Conservation (phyloP, 371 early-diverging fungal genomes). For the Actinomucor elegans region DNA sequence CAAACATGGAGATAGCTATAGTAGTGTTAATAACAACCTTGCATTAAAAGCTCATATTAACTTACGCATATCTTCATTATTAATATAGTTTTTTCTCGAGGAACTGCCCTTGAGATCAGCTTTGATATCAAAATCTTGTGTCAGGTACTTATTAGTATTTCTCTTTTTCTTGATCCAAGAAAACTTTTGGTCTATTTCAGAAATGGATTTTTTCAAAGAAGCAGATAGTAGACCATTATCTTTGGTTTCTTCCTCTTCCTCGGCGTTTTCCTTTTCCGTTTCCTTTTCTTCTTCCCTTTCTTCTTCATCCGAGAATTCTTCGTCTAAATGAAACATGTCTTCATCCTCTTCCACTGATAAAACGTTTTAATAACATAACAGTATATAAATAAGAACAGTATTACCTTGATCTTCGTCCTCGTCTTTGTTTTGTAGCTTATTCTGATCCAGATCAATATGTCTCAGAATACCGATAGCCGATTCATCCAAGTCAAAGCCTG, state of each 20-base stretch:
- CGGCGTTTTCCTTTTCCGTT: not conserved
- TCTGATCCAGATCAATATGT: slow-evolving; percentile 8
- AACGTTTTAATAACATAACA: not conserved
- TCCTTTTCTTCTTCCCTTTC: not conserved
- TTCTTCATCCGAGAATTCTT: slow-evolving; percentile 33
- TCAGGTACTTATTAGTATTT: slow-evolving; percentile 19
- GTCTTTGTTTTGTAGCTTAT: not conserved
- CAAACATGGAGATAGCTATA: slow-evolving; percentile 20
- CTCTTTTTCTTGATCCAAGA: slow-evolving; percentile 23
- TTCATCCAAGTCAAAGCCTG: slow-evolving; percentile 33
- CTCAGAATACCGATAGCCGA: slow-evolving; percentile 15
- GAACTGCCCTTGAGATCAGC: not conserved
- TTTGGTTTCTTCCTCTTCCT: not conserved
- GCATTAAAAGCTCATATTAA: not conserved
- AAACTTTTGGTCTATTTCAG: slow-evolving; percentile 15
- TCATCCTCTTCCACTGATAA: slow-evolving; percentile 36
- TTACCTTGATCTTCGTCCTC: not conserved
- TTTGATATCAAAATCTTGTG: slow-evolving; percentile 24
- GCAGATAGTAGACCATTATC: slow-evolving; percentile 1
- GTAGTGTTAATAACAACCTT: too few species aligned
- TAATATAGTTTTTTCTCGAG: not conserved
- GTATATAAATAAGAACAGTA: not conserved
- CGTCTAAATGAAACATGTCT: slow-evolving; percentile 49
- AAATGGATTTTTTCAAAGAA: slow-evolving; percentile 18
- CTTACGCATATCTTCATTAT: slow-evolving; percentile 5